Evolutionary conservation across 148 eudicot species (phyloP), one percentile per base, ranked within the genome.

Genomic region (Vaccinium macrocarpon): DNA sequence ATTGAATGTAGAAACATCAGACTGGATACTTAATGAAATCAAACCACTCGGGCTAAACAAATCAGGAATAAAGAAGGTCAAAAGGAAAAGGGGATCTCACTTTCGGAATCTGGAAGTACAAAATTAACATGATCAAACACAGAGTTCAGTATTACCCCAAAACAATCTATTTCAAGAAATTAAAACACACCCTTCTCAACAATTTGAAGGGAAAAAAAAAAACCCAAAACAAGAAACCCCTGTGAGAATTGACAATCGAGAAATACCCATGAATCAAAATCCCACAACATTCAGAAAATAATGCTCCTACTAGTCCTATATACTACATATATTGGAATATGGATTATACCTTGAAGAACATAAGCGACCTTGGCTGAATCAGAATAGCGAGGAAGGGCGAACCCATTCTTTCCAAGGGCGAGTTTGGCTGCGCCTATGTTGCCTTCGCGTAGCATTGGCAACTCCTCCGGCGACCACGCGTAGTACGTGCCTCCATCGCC

Each of bases 351-450:
- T 91, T 95, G 94, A 86, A 95, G 96, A 88, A 95, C 98, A 82
- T 93, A 93, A 29, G 95, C 95, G 59, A 95, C 92, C 87, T 92
- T 93, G 76, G 95, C 86, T 8, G 95, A 95, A 89, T 95, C 96
- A 59, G 95, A 92, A 82, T 93, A 95, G 15, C 90, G 91, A 75
- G 97, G 98, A 52, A 93, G 90, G 82, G 97, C 97, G 68, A 95
- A 88, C 0, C 98, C 98, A 78, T 89, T 73, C 87, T 95, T 93
- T 38, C 79, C 80, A 3, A 95, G 91, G 5, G 86, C 86, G 32
- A 95, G 91, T 81, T 95, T 93, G 59, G 93, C 88, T 12, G 98
- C 98, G 3, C 95, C 98, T 55, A 95, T 92, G 88, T 93, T 89
- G 16, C 94, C 97, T 80, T 92, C 82, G 18, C 87, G 86, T 8